Base-by-base conservation (phyloP, 208 protist genomes). In the Porcisia deanei region DNA sequence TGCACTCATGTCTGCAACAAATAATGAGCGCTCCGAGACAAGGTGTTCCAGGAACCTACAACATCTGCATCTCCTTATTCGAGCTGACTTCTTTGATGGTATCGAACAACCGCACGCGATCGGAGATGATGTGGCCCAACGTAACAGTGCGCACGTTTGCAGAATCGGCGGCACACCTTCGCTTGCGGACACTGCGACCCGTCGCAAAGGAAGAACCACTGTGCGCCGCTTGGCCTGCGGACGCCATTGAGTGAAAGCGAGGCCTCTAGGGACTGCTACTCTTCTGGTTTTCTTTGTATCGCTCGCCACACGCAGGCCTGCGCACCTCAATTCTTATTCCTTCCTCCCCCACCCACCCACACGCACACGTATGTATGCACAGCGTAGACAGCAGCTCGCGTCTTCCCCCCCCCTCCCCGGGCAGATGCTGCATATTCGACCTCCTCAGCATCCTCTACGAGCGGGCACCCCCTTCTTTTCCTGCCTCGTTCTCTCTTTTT, bases 51-150 rank as follows among this genome's bases (percentile, higher is more conserved):
- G 87, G 90, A n/a, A 82, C 84, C 20, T 89, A 89, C 57, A 61
- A 84, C 73, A 87, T 86, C 53, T 84, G 76, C 59, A 60, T 95
- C 14, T 83, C 72, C 25, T 55, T 95, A 22, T 95, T 95, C 70
- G 85, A 90, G 58, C 55, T 93, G 0, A 80, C 78, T 18, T 82
- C 78, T 18, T 53, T 82, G 25, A 82, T 82, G 78, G 77, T 67
- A 37, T 74, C 78, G 53, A 76, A 82, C 73, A 77, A 82, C 68
- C 75, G 65, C 60, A 82, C 71, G 0, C 39, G 37, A 25, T 52
- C 55, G 18, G 78, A 82, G 73, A 41, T 16, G 59, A 14, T 45
- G 58, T 57, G 60, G 69, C 79, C 83, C 18, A 87, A 87, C 69
- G 72, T 84, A 41, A 71, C 55, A 41, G 70, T 83, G 47, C 75